These are phyloP conservation scores for Akebia trifoliata DNA, from an alignment of 164 flowering plant species.

Conservation along the genomic window DNA sequence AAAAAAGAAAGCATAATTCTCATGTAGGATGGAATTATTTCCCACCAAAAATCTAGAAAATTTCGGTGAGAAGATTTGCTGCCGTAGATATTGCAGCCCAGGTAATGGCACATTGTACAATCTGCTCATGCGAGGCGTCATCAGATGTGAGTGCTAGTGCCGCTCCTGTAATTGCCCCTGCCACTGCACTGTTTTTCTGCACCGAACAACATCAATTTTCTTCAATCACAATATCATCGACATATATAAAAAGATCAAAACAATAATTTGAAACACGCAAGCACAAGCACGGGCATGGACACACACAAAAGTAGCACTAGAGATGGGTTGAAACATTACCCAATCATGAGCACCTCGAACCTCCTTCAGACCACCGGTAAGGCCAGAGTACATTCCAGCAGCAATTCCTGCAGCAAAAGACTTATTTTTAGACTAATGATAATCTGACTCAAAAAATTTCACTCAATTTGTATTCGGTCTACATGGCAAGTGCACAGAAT, in stretches of 20 bases:
- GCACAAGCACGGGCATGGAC: too few relatives aligned
- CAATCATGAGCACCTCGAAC: conserved; percentile 91
- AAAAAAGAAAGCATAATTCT: too few relatives aligned
- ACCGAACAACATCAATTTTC: too few relatives aligned
- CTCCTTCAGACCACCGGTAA: conserved; percentile 82
- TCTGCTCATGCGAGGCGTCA: conserved; percentile 64
- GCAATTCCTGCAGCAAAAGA: conserved; percentile 56
- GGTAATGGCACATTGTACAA: conserved; percentile 83
- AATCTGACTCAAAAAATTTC: too few relatives aligned
- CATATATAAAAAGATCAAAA: too few relatives aligned
- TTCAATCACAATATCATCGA: too few relatives aligned
- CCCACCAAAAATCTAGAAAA: conserved; percentile 54
- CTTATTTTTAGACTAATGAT: too few relatives aligned
- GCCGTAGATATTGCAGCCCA: conserved; percentile 92
- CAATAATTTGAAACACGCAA: too few relatives aligned
- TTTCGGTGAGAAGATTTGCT: conserved; percentile 78
- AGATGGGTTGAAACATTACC: conserved; percentile 44
- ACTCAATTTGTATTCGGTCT: too few relatives aligned
- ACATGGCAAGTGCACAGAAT: too few relatives aligned
- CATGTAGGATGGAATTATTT: too few relatives aligned
- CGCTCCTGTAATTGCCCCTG: conserved; percentile 86
- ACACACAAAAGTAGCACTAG: neutral
- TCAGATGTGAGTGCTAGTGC: conserved; percentile 72
- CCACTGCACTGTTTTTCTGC: conserved; percentile 94
- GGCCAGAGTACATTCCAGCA: conserved; percentile 80